Base-by-base conservation (phyloP, 2,329 filamentous ascomycete genomes). In the Chaetomiaceae sp. region DNA sequence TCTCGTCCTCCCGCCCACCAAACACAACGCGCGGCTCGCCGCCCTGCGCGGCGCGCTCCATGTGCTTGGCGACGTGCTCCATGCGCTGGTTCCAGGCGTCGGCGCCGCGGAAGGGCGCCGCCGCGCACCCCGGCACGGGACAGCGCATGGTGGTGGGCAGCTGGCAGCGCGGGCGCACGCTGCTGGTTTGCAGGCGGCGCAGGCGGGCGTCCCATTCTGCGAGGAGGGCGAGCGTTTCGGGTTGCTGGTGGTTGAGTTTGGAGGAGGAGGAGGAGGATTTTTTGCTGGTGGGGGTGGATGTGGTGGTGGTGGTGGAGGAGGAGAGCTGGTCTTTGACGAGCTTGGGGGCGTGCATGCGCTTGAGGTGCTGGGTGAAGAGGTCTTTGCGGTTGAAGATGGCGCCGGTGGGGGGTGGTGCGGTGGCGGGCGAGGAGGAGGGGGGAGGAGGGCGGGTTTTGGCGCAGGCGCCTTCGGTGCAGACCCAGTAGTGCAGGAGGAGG, bases 331-430 rank as follows among this genome's bases (percentile, higher is more conserved):
- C 68, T 48, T 66, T 68, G 37, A 68, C 56, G 2, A 64, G 52
- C 45, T 73, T 63, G 0, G 78, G 75, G 0, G 77, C 72, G 61
- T 96, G 90, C 87, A 94, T 94, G 38, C 91, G 84, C 6, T 87
- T 78, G 2, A 91, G 74, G 60, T 96, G 91, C 59, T 95, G 88
- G 0, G 84, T 88, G 68, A 90, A 95, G 9, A 96, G 78, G 59
- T 96, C 90, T 62, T 94, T 95, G 59, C 90, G 84, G 66, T 94
- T 94, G 71, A 95, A 95, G 57, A 75, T 71, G 26, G 68, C 67
- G n/a, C 74, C 82, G 57, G 84, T 81, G 32, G 69, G 53, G 41
- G 59, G 51, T 48, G 52, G 32, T 46, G 56, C 36, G 17, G 51
- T 20, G n/a, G 51, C 27, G 24, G 45, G 48, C 52, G 55, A 59